Percentiles rank a stretch among this genome's conserved stretches.
phyloP scores from a whole-genome alignment of 225 moss, liverwort and hornwort species.

The Straminergon stramineum region DNA sequence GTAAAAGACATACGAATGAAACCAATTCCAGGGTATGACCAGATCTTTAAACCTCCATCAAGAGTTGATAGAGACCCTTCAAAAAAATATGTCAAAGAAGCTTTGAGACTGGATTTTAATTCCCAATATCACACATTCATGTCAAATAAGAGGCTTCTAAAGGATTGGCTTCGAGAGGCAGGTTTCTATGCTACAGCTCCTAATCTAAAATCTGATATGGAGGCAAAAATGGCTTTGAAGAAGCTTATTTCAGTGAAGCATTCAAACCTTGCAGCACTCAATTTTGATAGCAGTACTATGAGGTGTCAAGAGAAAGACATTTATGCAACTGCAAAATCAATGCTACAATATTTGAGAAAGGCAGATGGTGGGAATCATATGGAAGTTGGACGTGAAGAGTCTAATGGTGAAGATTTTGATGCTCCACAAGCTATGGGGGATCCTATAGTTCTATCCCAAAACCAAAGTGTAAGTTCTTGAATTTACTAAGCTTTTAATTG shows the following conservation, averaged over 20 bases:
- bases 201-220: neutral
- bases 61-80: neutral
- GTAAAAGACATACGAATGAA: neutral
- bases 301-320: neutral
- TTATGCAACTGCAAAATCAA: neutral
- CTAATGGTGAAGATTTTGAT: neutral
- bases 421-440: accelerated
- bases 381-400: neutral
- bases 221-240: neutral
- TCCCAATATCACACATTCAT: neutral
- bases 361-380: neutral
- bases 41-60: neutral
- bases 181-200: neutral
- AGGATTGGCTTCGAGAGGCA: neutral
- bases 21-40: neutral
- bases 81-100: neutral
- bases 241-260: neutral
- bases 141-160: neutral
- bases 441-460: neutral
- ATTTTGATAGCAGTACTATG: neutral
- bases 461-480: neutral
- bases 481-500: neutral
- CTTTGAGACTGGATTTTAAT: neutral
- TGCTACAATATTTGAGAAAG: neutral
- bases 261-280: neutral